Evolutionary conservation across 306 rosid genomes (phyloP).

Genomic region (Dryas alaskensis): DNA sequence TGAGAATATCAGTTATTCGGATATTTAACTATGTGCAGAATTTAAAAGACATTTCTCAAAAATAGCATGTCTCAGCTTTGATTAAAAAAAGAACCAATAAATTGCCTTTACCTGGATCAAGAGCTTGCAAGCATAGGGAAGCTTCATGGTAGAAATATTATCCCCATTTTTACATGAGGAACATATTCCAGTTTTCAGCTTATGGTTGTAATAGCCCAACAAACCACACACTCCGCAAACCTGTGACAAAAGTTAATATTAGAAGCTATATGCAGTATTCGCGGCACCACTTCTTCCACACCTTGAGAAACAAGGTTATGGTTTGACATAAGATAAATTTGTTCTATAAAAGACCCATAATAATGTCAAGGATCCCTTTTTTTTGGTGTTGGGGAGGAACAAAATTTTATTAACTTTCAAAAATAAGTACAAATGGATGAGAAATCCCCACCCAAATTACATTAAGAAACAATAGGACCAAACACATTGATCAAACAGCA

Average conservation of each 20-base stretch:
- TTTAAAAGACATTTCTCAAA: too few relatives aligned
- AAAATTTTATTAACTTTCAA: too few relatives aligned
- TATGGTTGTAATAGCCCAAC: conserved; percentile 83
- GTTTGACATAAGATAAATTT: not conserved
- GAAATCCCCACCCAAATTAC: too few relatives aligned
- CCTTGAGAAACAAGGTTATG: not conserved
- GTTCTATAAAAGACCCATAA: not conserved
- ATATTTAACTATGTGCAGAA: too few relatives aligned
- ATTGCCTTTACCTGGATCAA: conserved; percentile 62
- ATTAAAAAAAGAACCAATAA: too few relatives aligned
- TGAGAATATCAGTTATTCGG: too few relatives aligned
- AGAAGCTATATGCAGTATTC: not conserved
- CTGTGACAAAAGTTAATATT: conserved; percentile 1
- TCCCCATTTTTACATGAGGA: conserved; percentile 85
- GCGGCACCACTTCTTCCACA: not conserved
- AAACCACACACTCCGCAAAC: conserved; percentile 80
- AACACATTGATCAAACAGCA: too few relatives aligned
- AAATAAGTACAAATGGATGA: too few relatives aligned
- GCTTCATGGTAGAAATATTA: conserved; percentile 71
- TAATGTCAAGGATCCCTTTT: too few relatives aligned
- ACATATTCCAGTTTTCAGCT: conserved; percentile 73
- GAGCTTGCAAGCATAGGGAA: conserved; percentile 98
- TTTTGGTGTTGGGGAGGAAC: too few relatives aligned
- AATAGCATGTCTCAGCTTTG: too few relatives aligned
- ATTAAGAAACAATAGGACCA: too few relatives aligned